Evolutionary conservation across 2,329 filamentous ascomycete species (phyloP), one percentile per base, ranked within the genome.

Genomic region (Ophiocordyceps unilateralis): DNA sequence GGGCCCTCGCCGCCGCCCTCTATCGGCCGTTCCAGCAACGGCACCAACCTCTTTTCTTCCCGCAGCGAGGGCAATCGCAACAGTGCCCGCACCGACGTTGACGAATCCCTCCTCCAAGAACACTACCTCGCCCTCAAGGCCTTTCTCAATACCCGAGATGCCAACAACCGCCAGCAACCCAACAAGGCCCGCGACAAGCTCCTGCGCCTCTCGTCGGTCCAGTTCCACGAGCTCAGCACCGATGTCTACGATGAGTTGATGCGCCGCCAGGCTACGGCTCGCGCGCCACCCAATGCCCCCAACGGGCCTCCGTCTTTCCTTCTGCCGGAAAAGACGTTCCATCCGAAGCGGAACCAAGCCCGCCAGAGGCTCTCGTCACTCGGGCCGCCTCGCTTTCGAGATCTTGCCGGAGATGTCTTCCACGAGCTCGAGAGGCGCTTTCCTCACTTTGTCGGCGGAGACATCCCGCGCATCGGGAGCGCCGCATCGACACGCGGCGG

Each of bases 291-390:
- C 20, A 72, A 69, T 50, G 67, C 68, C 21, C 67, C 68, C 40
- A 68, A 65, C 48, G 60, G 63, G 4, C 70, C 73, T n/a, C 84
- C 86, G 2, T 66, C 76, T 12, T 93, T 78, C 56, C 73, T 98
- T 6, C 66, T 84, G 21, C 85, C 91, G n/a, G 86, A 89, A 58
- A 74, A 81, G 49, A 81, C 78, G 49, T 96, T 96, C 62, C 91
- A 98, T 60, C 87, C 88, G 2, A 98, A 96, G 64, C 81, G 91
- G 48, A 98, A 98, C 58, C 88, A 96, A 60, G 91, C 91, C n/a
- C 77, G 91, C 36, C 87, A 95, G 61, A 93, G 93, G 60, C 74
- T 98, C 19, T 89, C 87, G 0, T 93, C 88, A 0, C 74, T 98
- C 14, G 86, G 87, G 3, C 78, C 83, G 20, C 80, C 85, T 22